Evolutionary conservation across 2,329 filamentous ascomycete genomes (phyloP).

Genomic region (Stromatinia cepivora): DNA sequence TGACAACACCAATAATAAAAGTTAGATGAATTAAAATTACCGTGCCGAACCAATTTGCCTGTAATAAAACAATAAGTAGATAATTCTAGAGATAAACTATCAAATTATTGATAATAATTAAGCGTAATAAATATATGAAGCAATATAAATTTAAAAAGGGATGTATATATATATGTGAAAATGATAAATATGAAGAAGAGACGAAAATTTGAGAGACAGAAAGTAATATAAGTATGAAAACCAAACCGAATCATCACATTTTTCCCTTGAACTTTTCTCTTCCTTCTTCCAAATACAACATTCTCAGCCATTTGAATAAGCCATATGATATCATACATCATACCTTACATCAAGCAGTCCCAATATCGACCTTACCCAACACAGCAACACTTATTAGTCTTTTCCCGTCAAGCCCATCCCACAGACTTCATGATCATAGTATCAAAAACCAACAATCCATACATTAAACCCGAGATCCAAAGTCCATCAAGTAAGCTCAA

Average conservation of each 20-base stretch:
- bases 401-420: too few relatives aligned
- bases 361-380: too few relatives aligned
- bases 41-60: not conserved
- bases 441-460: too few relatives aligned
- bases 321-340: slow-evolving; percentile 13
- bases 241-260: not conserved
- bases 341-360: too few relatives aligned
- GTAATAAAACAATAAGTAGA: not conserved
- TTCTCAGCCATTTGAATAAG: not conserved
- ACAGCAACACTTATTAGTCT: too few relatives aligned
- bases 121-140: not conserved
- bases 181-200: not conserved
- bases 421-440: too few relatives aligned
- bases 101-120: not conserved
- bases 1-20: not conserved
- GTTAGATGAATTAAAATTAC: not conserved
- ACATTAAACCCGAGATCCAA: not conserved
- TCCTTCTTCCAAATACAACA: not conserved
- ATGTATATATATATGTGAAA: too few relatives aligned
- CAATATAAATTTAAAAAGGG: not conserved
- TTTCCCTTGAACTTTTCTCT: not conserved
- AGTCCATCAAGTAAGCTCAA: not conserved
- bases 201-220: not conserved
- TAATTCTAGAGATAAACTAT: not conserved
- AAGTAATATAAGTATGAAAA: not conserved